Evolutionary conservation across 805 yeast genomes (phyloP).

Genomic region (Brettanomyces custersianus): DNA sequence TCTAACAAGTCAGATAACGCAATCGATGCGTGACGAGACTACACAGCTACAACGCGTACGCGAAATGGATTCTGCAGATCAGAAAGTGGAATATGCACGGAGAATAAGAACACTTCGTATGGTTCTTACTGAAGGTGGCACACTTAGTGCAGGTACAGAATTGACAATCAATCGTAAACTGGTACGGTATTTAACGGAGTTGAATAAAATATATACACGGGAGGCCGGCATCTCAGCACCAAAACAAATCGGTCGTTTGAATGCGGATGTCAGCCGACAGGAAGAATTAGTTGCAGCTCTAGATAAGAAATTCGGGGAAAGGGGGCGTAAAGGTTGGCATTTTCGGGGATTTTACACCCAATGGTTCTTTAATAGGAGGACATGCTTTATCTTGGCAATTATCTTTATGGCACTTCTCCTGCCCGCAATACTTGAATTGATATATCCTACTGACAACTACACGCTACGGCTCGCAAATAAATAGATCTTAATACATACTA

Average conservation of each 20-base stretch:
- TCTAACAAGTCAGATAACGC: background rate
- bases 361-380: no score
- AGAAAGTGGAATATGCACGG: background rate
- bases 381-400: no score
- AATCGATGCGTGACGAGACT: conserved; percentile 3
- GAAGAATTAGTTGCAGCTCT: conserved; percentile 8
- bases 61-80: background rate
- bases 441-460: no score
- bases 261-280: no score
- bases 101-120: conserved; percentile 1
- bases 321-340: no score
- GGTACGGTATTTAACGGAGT: conserved; percentile 3
- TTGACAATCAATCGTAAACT: conserved; percentile 6
- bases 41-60: background rate
- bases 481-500: background rate
- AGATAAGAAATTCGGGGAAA: conserved; percentile 8
- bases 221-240: background rate
- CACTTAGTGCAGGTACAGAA: conserved; percentile 3
- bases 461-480: no score
- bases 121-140: conserved; percentile 3
- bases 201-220: background rate
- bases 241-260: conserved; percentile 1
- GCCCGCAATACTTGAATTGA: no score
- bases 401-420: no score
- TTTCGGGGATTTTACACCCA: no score